Evolutionary conservation across 345 rosid genomes (phyloP).

Genomic region (Conringia planisiliqua): DNA sequence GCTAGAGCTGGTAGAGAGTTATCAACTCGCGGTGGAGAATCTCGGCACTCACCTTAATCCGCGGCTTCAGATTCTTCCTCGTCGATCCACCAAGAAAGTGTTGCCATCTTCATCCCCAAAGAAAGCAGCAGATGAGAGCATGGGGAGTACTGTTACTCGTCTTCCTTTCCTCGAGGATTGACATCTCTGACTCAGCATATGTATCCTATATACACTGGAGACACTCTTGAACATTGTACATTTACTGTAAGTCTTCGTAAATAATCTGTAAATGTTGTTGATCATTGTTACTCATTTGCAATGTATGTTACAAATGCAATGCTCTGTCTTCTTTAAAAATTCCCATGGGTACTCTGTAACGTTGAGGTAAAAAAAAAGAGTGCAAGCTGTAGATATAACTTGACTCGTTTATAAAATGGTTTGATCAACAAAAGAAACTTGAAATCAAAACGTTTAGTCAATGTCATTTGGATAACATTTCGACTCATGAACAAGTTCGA

Average conservation of each 20-base stretch:
- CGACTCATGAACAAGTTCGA: too few relatives aligned
- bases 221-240: conserved; percentile 22
- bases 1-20: conserved; percentile 88
- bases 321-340: conserved; percentile 6
- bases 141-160: conserved; percentile 50
- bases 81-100: conserved; percentile 46
- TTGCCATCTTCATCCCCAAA: conserved; percentile 31
- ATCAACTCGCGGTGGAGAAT: conserved; percentile 79
- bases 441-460: too few relatives aligned
- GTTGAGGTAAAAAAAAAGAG: not conserved
- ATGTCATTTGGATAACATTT: too few relatives aligned
- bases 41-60: conserved; percentile 78
- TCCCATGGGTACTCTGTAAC: not conserved
- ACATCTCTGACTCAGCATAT: conserved; percentile 27
- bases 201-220: conserved; percentile 13
- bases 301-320: conserved; percentile 13
- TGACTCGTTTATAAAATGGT: too few relatives aligned
- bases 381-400: not conserved
- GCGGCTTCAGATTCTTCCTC: conserved; percentile 88
- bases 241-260: conserved; percentile 22
- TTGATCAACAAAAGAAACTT: too few relatives aligned
- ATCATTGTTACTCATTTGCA: conserved; percentile 3
- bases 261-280: conserved; percentile 20
- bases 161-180: conserved; percentile 74
- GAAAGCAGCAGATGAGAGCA: conserved; percentile 27